Evolutionary conservation across 2,329 filamentous ascomycete species (phyloP), one percentile per base, ranked within the genome.

Genomic region (Pyrenophora tritici-repentis): DNA sequence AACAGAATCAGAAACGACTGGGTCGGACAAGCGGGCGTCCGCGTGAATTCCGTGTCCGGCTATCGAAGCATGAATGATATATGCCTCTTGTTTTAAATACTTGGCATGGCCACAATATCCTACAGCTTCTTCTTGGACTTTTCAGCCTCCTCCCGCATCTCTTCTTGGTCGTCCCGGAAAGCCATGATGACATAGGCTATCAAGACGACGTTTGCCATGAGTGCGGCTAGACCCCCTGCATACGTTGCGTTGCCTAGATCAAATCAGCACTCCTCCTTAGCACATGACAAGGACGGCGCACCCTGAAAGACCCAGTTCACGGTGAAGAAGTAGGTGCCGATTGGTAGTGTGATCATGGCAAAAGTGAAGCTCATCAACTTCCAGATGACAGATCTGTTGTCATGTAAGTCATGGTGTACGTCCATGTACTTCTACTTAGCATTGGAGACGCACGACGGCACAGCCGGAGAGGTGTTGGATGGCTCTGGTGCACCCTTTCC

Each of bases 171-270:
- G 73, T 99, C 94, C 55, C 83, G 86, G 83, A 96, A 92, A 3
- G 94, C 94, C 16, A 96, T 90, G 49, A 97, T 78, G 36, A 97
- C 85, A 74, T 97, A 99, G n/a, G 83, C 86, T 50, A 97, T 83
- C 42, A 99, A 78, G 3, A 99, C 91, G 1, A 95, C 83, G 65
- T 99, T 99, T 10, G 94, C 94, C 72, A 95, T 86, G 42, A 97
- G 76, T 16, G 94, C 94, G 1, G 94, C 94, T 29, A 89, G 79
- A 0, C 85, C 91, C 12, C 92, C 94, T 3, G 92, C 91, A 64
- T 86, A 93, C 1, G 92, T 96, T 12, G 91, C 83, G 74, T 96
- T 96, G 61, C 91, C 93, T 96, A 39, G 22, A 40, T 45, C 54
- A 32, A 12, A 47, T 57, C 40, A 55, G 20, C 37, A 37, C 42